Conservation (phyloP, 306 rosid species). For the Comarum palustre region DNA sequence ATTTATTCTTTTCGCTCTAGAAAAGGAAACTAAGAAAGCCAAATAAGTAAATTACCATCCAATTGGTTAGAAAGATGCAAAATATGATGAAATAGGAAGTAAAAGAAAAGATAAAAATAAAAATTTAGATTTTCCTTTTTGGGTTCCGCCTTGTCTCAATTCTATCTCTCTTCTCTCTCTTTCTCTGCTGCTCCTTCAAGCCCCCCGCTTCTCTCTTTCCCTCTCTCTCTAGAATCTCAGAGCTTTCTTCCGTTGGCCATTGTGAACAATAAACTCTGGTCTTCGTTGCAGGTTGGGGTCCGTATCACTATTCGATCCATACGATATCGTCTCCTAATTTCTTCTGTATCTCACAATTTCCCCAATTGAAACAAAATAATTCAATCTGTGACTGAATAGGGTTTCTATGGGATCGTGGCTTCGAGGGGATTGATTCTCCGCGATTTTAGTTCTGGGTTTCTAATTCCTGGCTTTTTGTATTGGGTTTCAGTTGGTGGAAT, state of each 20-base stretch:
- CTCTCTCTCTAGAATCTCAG: conserved; percentile 64
- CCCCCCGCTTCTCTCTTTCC: conserved; percentile 26
- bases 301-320: conserved; percentile 56
- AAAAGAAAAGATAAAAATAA: background rate
- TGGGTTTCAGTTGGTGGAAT: conserved; percentile 26
- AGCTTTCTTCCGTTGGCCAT: conserved; percentile 45
- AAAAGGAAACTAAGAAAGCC: background rate
- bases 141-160: conserved; percentile 49
- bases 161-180: conserved; percentile 24
- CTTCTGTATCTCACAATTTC: background rate
- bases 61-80: background rate
- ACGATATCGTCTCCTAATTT: conserved; percentile 23
- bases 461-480: conserved; percentile 25
- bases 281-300: conserved; percentile 56
- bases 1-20: background rate
- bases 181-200: conserved; percentile 46
- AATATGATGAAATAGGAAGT: too few species aligned
- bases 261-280: conserved; percentile 38
- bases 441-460: conserved; percentile 36
- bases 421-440: conserved; percentile 29
- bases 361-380: background rate
- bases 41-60: background rate
- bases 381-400: conserved; percentile 25
- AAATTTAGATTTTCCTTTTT: conserved; percentile 35
- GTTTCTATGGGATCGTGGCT: conserved; percentile 47